Conservation (phyloP, 306 rosid species). For the Quercus gilva region DNA sequence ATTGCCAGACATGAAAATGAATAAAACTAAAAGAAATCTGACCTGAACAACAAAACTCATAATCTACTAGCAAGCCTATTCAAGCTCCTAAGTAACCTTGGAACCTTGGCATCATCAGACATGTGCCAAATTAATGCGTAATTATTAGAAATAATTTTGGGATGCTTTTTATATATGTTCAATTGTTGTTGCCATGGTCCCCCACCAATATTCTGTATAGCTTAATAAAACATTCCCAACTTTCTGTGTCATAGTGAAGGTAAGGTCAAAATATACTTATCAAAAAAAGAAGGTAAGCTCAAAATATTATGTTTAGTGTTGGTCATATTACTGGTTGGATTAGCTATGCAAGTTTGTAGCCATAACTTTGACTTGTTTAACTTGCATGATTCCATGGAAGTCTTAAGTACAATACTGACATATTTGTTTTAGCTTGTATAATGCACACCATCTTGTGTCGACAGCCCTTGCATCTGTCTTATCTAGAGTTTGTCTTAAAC, state of each 20-base stretch:
- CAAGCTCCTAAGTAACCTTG: too few relatives aligned
- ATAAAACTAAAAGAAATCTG: too few relatives aligned
- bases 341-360: neutral
- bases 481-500: neutral
- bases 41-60: too few relatives aligned
- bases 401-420: neutral
- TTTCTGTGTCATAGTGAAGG: neutral
- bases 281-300: neutral
- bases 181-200: too few relatives aligned
- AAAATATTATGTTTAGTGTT: neutral
- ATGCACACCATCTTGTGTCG: neutral
- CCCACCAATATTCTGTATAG: neutral
- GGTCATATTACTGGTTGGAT: neutral
- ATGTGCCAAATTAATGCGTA: too few relatives aligned
- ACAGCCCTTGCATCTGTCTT: slow-evolving; percentile 7
- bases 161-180: too few relatives aligned
- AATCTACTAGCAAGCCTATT: too few relatives aligned
- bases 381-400: neutral
- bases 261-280: neutral
- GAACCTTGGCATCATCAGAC: too few relatives aligned
- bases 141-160: too few relatives aligned
- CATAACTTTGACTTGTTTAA: neutral
- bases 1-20: too few relatives aligned
- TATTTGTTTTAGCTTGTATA: neutral
- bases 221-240: neutral